These are phyloP conservation scores for Talaromyces adpressus DNA, from an alignment of 495 filamentous ascomycete species.

Conservation along the genomic window DNA sequence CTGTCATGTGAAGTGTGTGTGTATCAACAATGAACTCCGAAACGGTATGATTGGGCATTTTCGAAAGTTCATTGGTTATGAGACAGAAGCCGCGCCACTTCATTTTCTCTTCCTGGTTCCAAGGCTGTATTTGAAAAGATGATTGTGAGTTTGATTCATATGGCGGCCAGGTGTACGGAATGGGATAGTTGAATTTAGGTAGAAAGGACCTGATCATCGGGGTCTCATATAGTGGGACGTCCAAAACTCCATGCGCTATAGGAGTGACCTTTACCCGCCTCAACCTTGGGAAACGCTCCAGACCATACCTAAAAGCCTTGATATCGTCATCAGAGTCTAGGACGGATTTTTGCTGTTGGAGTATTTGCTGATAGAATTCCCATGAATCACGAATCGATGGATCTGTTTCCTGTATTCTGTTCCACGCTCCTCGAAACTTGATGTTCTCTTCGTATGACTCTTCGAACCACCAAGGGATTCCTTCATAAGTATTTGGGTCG, in stretches of 20 bases:
- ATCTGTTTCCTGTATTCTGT: not conserved
- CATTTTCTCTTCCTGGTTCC: conserved; percentile 11
- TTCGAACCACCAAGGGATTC: not conserved
- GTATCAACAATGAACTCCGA: conserved; percentile 17
- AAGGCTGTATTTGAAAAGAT: conserved; percentile 3
- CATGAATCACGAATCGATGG: conserved; percentile 7
- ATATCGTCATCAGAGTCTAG: conserved; percentile 14
- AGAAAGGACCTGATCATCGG: conserved; percentile 28
- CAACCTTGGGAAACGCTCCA: conserved; percentile 20
- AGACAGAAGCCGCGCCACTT: conserved; percentile 17
- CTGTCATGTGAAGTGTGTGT: conserved; percentile 12
- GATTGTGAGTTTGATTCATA: not conserved
- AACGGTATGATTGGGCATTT: conserved; percentile 11
- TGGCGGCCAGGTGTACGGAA: conserved; percentile 9
- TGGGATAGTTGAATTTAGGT: conserved; percentile 23
- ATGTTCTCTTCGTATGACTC: not conserved
- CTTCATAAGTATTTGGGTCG: not conserved
- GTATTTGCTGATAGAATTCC: conserved; percentile 16
- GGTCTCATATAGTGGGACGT: conserved; percentile 23
- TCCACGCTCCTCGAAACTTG: not conserved
- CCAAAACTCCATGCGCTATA: conserved; percentile 22
- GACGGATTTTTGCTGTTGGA: conserved; percentile 15
- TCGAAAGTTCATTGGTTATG: conserved; percentile 12
- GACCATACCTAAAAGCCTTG: conserved; percentile 16
- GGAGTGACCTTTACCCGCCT: conserved; percentile 22